phyloP scores from a whole-genome alignment of 768 basidiomycete species.

The Phlegmacium glaucopus region DNA sequence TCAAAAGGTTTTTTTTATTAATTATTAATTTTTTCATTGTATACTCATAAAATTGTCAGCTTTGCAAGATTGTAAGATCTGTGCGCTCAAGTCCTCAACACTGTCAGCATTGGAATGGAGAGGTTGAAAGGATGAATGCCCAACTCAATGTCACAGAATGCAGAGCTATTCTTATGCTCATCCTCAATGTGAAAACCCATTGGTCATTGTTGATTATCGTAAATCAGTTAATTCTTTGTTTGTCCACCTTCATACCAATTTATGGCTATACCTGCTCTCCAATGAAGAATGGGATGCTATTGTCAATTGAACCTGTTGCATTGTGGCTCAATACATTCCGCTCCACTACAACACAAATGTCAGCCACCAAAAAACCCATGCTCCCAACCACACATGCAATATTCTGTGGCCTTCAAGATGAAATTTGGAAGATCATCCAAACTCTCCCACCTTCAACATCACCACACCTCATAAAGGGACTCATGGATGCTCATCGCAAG shows the following conservation, averaged over 20 bases:
- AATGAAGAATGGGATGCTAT: slow-evolving; percentile 25
- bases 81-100: too few relatives aligned
- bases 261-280: slow-evolving; percentile 14
- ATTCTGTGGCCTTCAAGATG: slow-evolving; percentile 30
- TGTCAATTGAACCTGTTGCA: slow-evolving; percentile 14
- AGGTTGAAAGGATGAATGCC: too few relatives aligned
- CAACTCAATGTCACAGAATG: too few relatives aligned
- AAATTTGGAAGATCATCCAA: slow-evolving; percentile 16
- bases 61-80: too few relatives aligned
- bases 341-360: slow-evolving; percentile 32
- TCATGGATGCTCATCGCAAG: slow-evolving; percentile 26
- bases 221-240: too few relatives aligned
- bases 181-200: too few relatives aligned
- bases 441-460: slow-evolving; percentile 14
- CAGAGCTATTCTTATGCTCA: too few relatives aligned
- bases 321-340: slow-evolving; percentile 26
- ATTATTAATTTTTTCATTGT: too few relatives aligned
- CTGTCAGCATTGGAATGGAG: too few relatives aligned
- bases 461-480: slow-evolving; percentile 15
- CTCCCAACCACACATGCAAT: slow-evolving; percentile 29
- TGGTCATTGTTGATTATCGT: too few relatives aligned
- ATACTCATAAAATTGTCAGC: too few relatives aligned
- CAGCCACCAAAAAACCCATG: slow-evolving; percentile 27
- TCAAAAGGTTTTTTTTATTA: too few relatives aligned
- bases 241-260: slow-evolving; percentile 10